These are phyloP conservation scores for Coemansia sp. DNA, from an alignment of 192 early-diverging fungal species.

Conservation along the genomic window DNA sequence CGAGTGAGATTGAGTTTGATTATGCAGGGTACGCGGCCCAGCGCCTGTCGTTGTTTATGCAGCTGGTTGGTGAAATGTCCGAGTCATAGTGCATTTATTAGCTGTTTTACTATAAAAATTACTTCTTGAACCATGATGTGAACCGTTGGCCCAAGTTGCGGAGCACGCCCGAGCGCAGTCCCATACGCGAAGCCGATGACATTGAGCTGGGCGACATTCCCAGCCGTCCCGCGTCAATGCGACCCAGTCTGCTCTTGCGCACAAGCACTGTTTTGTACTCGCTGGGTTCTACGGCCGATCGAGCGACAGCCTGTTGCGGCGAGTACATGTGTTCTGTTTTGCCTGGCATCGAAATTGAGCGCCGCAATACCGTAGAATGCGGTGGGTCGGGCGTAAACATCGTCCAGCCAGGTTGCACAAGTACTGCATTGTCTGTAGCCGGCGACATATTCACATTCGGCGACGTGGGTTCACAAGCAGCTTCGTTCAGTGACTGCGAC, in stretches of 20 bases:
- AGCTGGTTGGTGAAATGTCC: conserved; percentile 12
- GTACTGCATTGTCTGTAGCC: not conserved
- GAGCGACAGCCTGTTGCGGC: conserved; percentile 18
- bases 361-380: conserved; percentile 23
- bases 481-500: not conserved
- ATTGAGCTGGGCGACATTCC: conserved; percentile 40
- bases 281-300: conserved; percentile 30
- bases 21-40: conserved; percentile 68
- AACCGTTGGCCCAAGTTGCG: conserved; percentile 30
- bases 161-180: conserved; percentile 35
- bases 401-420: not conserved
- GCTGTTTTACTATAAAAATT: not conserved
- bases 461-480: too few species aligned
- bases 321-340: conserved; percentile 10
- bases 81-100: not conserved
- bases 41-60: conserved; percentile 54
- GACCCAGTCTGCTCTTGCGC: conserved; percentile 14
- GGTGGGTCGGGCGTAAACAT: conserved; percentile 8
- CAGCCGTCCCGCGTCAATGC: conserved; percentile 12
- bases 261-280: conserved; percentile 26
- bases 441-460: not conserved
- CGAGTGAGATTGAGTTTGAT: conserved; percentile 78
- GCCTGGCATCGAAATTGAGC: conserved; percentile 52
- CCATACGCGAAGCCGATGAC: conserved; percentile 37
- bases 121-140: conserved; percentile 49